Evolutionary conservation across 1,284 basidiomycete genomes (phyloP), one percentile per base, ranked within the genome.

Genomic region (Stereum hirsutum): DNA sequence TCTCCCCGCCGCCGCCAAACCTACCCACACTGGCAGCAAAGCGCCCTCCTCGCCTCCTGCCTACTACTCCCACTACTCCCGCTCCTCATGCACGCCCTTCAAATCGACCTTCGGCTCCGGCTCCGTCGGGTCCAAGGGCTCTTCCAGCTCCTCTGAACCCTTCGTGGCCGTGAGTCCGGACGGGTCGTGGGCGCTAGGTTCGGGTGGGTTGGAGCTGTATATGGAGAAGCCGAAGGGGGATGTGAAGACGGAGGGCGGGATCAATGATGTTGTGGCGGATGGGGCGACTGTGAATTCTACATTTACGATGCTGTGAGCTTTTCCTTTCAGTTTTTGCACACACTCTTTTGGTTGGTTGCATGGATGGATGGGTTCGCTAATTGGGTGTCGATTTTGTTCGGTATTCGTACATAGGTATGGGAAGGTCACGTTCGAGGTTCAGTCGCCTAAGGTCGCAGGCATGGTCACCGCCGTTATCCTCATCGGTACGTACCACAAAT

Each of bases 201-300:
- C 46, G 2, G 48, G 54, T 33, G 63, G 64, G 2, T 49, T 71
- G n/a, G 50, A 62, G 20, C 51, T 70, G 25, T 64, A 54, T 42
- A 46, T 70, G 34, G 46, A 58, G 36, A 61, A 53, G 46, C 68
- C 68, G 3, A 30, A 48, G 4, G 63, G 62, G 3, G 43, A 40
- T 19, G 53, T 69, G 19, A 52, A 51, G 14, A 62, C 54, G 23
- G 54, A 56, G n/a, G 57, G 58, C 25, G 46, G 45, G 12, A 54
- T 59, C 26, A 71, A 71, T 47, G 54, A 61, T 52, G 56, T 58
- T 39, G 43, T 66, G 11, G 63, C 60, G 1, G 56, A 60, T 12
- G 69, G 66, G 10, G 63, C 69, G 0, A 71, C 68, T 2, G 52
- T 70, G 27, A 70, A 71, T 46, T 68, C 66, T 7, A 71, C 68